Conservation (phyloP, 2,329 filamentous ascomycete genomes). For the Cladosporium cucumerinum region DNA sequence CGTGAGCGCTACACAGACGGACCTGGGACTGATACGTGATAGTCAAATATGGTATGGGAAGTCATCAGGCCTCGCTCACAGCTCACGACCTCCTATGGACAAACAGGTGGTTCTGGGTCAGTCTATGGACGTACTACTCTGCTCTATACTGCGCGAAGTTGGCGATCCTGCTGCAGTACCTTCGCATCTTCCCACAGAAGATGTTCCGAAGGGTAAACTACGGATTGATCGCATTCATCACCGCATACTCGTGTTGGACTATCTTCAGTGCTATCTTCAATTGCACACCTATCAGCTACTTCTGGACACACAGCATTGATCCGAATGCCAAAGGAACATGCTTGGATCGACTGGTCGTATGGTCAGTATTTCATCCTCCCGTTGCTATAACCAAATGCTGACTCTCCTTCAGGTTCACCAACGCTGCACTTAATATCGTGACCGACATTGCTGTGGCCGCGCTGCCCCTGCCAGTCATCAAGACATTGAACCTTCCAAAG, state of each 20-base stretch:
- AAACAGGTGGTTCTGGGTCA: slow-evolving; percentile 22
- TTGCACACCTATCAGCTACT: slow-evolving; percentile 31
- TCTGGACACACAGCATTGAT: slow-evolving; percentile 28
- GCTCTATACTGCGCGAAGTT: slow-evolving; percentile 22
- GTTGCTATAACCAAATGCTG: not conserved
- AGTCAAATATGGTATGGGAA: slow-evolving; percentile 24
- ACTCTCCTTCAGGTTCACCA: slow-evolving; percentile 24
- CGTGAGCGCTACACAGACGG: not conserved
- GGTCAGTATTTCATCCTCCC: slow-evolving; percentile 21
- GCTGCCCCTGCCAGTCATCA: slow-evolving; percentile 34
- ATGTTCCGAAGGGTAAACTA: slow-evolving; percentile 21
- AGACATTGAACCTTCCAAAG: slow-evolving; percentile 28
- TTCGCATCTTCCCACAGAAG: slow-evolving; percentile 22
- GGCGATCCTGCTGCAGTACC: slow-evolving; percentile 24
- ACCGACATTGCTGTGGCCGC: slow-evolving; percentile 34
- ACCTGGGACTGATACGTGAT: not conserved
- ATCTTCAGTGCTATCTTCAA: slow-evolving; percentile 31
- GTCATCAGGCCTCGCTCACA: slow-evolving; percentile 17
- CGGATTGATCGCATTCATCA: slow-evolving; percentile 28
- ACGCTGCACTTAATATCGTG: slow-evolving; percentile 34
- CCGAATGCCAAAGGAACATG: slow-evolving; percentile 20
- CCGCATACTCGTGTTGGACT: slow-evolving; percentile 29
- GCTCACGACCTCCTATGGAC: slow-evolving; percentile 10
- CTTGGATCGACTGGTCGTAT: slow-evolving; percentile 29
- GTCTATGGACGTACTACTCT: slow-evolving; percentile 19